Evolutionary conservation across 2,329 filamentous ascomycete genomes (phyloP).

Genomic region (Bipolaris victoriae): DNA sequence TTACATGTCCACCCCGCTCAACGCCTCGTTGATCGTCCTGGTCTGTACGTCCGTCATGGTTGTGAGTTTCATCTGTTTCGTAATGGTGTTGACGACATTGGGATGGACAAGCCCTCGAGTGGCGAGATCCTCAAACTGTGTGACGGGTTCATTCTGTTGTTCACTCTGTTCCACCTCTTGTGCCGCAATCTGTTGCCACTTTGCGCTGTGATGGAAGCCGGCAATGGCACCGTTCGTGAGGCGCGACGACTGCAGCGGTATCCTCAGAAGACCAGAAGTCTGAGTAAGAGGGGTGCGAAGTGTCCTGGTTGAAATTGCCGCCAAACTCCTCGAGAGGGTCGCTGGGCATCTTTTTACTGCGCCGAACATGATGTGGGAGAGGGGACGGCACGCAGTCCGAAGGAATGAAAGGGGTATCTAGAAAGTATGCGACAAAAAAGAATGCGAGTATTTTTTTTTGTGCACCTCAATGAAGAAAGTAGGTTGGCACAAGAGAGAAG

Average conservation of each 20-base stretch:
- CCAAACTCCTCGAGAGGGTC: slow-evolving; percentile 43
- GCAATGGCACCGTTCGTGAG: slow-evolving; percentile 31
- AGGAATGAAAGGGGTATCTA: slow-evolving; percentile 19
- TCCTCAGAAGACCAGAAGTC: slow-evolving; percentile 27
- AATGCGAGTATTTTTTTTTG: slow-evolving; percentile 4
- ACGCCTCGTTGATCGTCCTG: slow-evolving; percentile 78
- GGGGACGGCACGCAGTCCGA: slow-evolving; percentile 16
- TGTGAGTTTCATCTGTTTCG: slow-evolving; percentile 73
- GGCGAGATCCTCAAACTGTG: slow-evolving; percentile 54
- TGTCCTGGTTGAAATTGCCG: slow-evolving; percentile 33
- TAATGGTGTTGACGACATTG: slow-evolving; percentile 72
- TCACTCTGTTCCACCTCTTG: slow-evolving; percentile 22
- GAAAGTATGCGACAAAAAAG: slow-evolving; percentile 16
- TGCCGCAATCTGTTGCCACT: slow-evolving; percentile 46
- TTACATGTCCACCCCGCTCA: slow-evolving; percentile 84
- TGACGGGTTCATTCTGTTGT: slow-evolving; percentile 42
- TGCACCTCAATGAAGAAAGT: slow-evolving; percentile 21
- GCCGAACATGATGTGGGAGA: slow-evolving; percentile 51
- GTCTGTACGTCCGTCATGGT: slow-evolving; percentile 93
- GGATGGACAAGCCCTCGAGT: slow-evolving; percentile 62
- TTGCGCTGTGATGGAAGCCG: slow-evolving; percentile 50
- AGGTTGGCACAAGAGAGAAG: slow-evolving; percentile 20
- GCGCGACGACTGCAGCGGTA: slow-evolving; percentile 25
- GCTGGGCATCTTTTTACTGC: slow-evolving; percentile 51
- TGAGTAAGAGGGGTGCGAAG: slow-evolving; percentile 33